These are phyloP conservation scores for Lolium multiflorum DNA, from an alignment of 176 grass and related monocot species.

Conservation along the genomic window DNA sequence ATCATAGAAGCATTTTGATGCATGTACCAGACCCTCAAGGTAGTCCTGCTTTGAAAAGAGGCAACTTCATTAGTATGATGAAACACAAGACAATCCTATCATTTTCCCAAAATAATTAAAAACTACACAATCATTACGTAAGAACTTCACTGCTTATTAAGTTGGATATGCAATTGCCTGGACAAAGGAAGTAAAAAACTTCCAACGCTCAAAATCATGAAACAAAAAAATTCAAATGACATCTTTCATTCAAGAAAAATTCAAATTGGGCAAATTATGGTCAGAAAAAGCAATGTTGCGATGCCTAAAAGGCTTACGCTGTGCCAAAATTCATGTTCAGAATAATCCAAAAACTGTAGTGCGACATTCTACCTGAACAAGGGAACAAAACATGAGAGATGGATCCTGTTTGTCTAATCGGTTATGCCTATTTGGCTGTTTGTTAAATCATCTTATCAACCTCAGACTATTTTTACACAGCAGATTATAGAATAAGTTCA, in stretches of 20 bases:
- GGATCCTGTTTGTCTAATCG: background rate
- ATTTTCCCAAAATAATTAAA: background rate
- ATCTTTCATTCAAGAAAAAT: constrained; percentile 14
- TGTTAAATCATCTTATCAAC: constrained; percentile 3
- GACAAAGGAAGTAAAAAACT: constrained; percentile 14
- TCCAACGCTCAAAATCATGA: background rate
- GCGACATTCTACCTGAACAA: background rate
- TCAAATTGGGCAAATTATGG: background rate
- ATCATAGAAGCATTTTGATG: constrained; percentile 61
- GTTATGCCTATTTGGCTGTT: background rate
- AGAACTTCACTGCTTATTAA: constrained; percentile 12
- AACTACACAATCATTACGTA: constrained; percentile 4
- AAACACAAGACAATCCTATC: background rate
- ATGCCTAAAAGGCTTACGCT: background rate
- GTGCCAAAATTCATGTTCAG: background rate
- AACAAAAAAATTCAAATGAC: background rate
- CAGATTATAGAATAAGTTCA: background rate
- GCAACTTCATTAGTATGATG: constrained; percentile 31
- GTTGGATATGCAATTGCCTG: constrained; percentile 1
- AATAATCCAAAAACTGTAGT: background rate
- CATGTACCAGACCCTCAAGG: constrained; percentile 71
- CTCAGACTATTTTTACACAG: background rate
- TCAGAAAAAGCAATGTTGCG: constrained; percentile 6
- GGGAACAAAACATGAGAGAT: constrained; percentile 25
- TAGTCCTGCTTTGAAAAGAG: constrained; percentile 63